Evolutionary conservation across 345 rosid genomes (phyloP).

Genomic region (Eucalyptus urophylla): DNA sequence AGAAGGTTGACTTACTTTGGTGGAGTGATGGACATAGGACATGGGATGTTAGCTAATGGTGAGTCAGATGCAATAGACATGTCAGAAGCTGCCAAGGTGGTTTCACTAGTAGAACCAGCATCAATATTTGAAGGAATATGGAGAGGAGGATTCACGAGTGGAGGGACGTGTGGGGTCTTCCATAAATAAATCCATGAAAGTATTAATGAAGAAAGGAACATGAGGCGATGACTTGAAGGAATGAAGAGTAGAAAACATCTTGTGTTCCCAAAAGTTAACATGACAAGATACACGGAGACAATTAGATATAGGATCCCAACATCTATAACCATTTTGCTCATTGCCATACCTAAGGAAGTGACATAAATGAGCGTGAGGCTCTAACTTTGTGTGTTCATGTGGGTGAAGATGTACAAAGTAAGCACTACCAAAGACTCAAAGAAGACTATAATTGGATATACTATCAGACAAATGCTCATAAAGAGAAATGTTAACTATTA

Average conservation of each 20-base stretch:
- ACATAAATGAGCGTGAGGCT: not conserved
- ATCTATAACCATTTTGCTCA: not conserved
- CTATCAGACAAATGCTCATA: not conserved
- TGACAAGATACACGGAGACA: fast-evolving
- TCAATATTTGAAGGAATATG: not conserved
- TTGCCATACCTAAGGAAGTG: not conserved
- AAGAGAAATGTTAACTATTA: not conserved
- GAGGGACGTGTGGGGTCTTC: not conserved
- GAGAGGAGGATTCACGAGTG: not conserved
- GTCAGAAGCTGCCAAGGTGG: not conserved
- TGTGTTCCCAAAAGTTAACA: not conserved
- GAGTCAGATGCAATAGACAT: not conserved
- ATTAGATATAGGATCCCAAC: not conserved
- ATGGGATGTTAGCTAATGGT: not conserved
- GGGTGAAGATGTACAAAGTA: not conserved
- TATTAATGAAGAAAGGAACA: not conserved
- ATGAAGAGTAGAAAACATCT: not conserved
- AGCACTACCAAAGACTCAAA: not conserved
- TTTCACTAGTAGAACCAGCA: fast-evolving
- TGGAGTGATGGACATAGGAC: not conserved
- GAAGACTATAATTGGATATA: not conserved
- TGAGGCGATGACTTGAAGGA: too few relatives aligned
- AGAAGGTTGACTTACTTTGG: not conserved
- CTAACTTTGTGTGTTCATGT: not conserved
- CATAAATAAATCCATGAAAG: not conserved